Percentiles rank a stretch among this genome's conserved stretches.
These are phyloP conservation scores for Brasilioporus rufonigricans DNA, from an alignment of 768 basidiomycete species.

Conservation along the genomic window DNA sequence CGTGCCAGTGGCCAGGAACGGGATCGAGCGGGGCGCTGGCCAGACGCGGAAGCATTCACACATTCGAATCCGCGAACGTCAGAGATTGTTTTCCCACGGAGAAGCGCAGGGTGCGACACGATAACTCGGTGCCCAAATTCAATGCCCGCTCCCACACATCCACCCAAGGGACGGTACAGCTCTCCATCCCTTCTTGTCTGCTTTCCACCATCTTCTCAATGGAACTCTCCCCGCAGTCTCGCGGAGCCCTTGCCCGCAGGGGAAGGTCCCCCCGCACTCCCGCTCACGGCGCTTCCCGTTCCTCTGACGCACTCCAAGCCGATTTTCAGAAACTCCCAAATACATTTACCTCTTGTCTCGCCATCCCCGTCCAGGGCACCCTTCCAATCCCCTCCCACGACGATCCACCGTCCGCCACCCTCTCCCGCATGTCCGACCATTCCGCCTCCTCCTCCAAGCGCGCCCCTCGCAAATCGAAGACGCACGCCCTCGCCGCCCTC, in stretches of 20 bases:
- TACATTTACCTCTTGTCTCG: constrained; percentile 64
- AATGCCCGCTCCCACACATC: constrained; percentile 41
- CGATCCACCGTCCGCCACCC: constrained; percentile 33
- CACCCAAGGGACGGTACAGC: constrained; percentile 24
- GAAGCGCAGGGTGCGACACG: constrained; percentile 35
- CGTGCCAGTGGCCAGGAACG: constrained; percentile 12
- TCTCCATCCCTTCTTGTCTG: constrained; percentile 9
- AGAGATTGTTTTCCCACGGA: constrained; percentile 29
- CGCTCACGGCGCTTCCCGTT: constrained; percentile 41
- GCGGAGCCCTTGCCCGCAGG: constrained; percentile 61
- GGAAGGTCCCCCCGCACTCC: constrained; percentile 60
- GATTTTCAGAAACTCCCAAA: constrained; percentile 48
- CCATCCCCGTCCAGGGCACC: constrained; percentile 76
- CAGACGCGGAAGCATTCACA: constrained; percentile 33
- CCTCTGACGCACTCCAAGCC: constrained; percentile 45
- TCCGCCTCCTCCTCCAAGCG: constrained; percentile 52
- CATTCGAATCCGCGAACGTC: constrained; percentile 35
- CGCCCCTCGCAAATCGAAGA: constrained; percentile 89
- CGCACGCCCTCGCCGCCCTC: constrained; percentile 77
- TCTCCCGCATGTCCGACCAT: constrained; percentile 34
- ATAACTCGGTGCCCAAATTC: constrained; percentile 40
- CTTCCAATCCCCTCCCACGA: constrained; percentile 57
- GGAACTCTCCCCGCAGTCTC: constrained; percentile 45
- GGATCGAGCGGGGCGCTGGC: constrained; percentile 28
- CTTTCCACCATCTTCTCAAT: constrained; percentile 39